Evolutionary conservation across 2,329 filamentous ascomycete species (phyloP), one percentile per base, ranked within the genome.

Genomic region (Ophiostoma montium): DNA sequence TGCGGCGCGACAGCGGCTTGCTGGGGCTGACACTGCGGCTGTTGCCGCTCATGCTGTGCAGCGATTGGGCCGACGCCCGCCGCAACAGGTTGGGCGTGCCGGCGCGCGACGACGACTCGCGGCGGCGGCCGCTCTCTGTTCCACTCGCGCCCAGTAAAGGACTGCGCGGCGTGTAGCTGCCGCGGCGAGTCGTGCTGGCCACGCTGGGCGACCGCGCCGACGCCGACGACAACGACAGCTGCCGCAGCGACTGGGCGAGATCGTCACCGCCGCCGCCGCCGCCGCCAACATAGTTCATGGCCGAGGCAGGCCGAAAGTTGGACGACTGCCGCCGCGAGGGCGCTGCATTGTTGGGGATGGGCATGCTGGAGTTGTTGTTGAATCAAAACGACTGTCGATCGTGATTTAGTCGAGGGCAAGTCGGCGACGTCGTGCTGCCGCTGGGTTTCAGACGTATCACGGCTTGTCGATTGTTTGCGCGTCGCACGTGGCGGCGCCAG

Each of bases 61-160:
- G 61, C 31, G 76, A 79, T 59, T 71, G 78, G 55, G 70, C 70
- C 3, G 76, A 80, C 1, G 75, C 68, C 57, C 78, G 79, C 27
- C 73, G 69, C 35, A 75, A 61, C 6, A 80, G 63, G 0, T 67
- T 65, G 1, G 75, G 74, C 2, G 74, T 75, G 18, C 62, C 64
- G 5, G 71, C 67, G 48, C 69, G 65, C 5, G 72, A n/a, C n/a
- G n/a, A n/a, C n/a, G n/a, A 70, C 11, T 67, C 65, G 13, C 66
- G 62, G 18, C 65, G 62, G 51, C 56, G 58, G 57, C 23, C 23
- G 23, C 23, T 8, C 4, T 5, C 23, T 4, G 5, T 27, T 4
- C 23, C 23, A 8, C 23, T 27, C 5, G 52, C 21, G 57, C 57
- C 9, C 59, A 50, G 35, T 58, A 72, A 48, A 57, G 71, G 65